Conservation (phyloP, 2,329 filamentous ascomycete genomes). For the Epichloe brachyelytri region DNA sequence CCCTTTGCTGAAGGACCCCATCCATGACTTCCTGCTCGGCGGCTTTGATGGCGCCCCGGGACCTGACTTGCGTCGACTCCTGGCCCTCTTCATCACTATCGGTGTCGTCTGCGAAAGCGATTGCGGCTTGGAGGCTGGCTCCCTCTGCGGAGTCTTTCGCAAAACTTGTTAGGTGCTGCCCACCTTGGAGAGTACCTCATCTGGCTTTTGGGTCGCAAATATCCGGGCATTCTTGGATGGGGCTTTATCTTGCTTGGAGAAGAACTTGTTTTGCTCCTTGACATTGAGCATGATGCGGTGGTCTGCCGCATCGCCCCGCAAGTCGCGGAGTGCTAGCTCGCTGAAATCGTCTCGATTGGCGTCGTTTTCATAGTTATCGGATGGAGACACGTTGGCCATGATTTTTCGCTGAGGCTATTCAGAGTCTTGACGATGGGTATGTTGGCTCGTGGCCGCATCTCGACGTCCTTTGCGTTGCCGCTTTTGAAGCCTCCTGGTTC, state of each 20-base stretch:
- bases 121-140: constrained; percentile 47
- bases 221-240: constrained; percentile 31
- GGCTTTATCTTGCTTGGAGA: constrained; percentile 46
- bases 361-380: constrained; percentile 55
- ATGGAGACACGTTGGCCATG: constrained; percentile 72
- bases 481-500: constrained; percentile 67
- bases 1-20: constrained; percentile 48
- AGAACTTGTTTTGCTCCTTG: constrained; percentile 75
- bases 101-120: constrained; percentile 58
- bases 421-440: constrained; percentile 81
- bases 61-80: constrained; percentile 50
- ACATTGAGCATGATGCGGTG: constrained; percentile 75
- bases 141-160: constrained; percentile 34
- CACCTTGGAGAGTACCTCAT: constrained; percentile 52
- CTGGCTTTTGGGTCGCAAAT: constrained; percentile 58
- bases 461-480: constrained; percentile 78
- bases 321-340: constrained; percentile 65
- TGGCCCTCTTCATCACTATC: constrained; percentile 51
- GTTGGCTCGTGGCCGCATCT: constrained; percentile 74
- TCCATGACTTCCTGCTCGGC: constrained; percentile 55
- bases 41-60: constrained; percentile 48
- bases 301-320: constrained; percentile 61
- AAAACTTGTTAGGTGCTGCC: constrained; percentile 46
- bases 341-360: constrained; percentile 61
- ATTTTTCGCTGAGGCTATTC: constrained; percentile 90